A percentile compares a stretch with the other conserved stretches of the same genome.
Conservation (phyloP, 768 basidiomycete genomes). For the Terana coerulea region DNA sequence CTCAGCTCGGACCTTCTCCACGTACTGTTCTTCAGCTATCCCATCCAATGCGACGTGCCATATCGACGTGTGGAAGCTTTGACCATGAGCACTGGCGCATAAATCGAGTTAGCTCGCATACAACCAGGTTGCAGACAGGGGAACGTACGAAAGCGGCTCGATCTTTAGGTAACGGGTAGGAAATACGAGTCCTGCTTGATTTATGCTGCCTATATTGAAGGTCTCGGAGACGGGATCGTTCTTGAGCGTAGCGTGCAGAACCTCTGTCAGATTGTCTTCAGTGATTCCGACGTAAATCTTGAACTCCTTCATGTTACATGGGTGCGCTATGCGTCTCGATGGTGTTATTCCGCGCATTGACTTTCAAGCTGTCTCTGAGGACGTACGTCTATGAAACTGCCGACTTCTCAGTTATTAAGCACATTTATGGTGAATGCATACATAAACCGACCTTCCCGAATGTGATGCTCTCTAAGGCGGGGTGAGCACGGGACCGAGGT, state of each 20-base stretch:
- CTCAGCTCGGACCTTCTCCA: constrained; percentile 46
- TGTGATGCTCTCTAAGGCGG: constrained; percentile 56
- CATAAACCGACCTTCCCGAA: constrained; percentile 69
- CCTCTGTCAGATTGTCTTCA: constrained; percentile 64
- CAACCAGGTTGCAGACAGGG: neutral
- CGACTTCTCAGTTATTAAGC: neutral
- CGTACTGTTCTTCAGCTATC: constrained; percentile 48
- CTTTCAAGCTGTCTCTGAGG: too few species aligned
- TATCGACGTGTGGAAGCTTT: constrained; percentile 74
- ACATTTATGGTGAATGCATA: neutral
- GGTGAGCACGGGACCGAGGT: constrained; percentile 5
- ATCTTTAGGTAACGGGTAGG: constrained; percentile 73
- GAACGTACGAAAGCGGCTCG: constrained; percentile 65
- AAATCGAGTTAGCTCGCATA: neutral
- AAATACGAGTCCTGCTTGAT: constrained; percentile 51
- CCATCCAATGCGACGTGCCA: constrained; percentile 71
- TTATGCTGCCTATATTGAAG: constrained; percentile 54
- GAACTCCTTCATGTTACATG: constrained; percentile 85
- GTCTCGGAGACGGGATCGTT: constrained; percentile 65
- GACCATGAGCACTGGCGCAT: constrained; percentile 59
- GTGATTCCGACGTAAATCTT: constrained; percentile 63
- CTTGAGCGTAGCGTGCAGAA: constrained; percentile 58
- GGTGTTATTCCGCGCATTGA: too few species aligned
- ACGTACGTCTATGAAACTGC: constrained; percentile 33
- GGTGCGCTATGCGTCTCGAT: too few species aligned